Conservation (phyloP, 1,284 basidiomycete genomes). For the Phellopilus nigrolimitatus region DNA sequence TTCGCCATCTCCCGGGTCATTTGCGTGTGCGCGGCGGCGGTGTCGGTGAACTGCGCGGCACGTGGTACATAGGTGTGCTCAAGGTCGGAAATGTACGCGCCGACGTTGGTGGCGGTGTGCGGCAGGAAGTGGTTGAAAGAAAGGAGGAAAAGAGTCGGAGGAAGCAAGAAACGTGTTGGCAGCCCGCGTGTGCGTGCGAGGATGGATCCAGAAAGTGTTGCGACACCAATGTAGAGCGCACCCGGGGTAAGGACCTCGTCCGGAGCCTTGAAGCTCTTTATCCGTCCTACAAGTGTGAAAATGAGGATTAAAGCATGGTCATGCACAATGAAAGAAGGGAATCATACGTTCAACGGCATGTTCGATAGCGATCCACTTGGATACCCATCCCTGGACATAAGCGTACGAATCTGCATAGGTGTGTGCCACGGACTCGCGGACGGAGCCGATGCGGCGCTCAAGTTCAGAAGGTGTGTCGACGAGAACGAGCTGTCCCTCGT, state of each 20-base stretch:
- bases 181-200: constrained; percentile 73
- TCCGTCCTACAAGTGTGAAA: constrained; percentile 47
- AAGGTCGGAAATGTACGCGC: constrained; percentile 58
- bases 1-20: constrained; percentile 53
- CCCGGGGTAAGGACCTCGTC: constrained; percentile 84
- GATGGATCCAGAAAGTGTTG: constrained; percentile 83
- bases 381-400: constrained; percentile 65
- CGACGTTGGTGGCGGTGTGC: constrained; percentile 67
- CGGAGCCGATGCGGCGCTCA: constrained; percentile 65
- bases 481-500: constrained; percentile 58
- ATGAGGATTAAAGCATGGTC: not conserved
- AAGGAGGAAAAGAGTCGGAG: constrained; percentile 61
- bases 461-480: constrained; percentile 69
- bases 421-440: constrained; percentile 51
- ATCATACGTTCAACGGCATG: constrained; percentile 74
- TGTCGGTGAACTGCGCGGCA: constrained; percentile 63
- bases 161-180: constrained; percentile 62
- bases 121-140: constrained; percentile 80
- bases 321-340: not conserved
- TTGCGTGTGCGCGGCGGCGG: constrained; percentile 55
- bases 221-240: constrained; percentile 82
- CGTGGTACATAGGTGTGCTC: constrained; percentile 69
- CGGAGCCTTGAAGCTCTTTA: constrained; percentile 76
- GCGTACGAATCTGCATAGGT: constrained; percentile 53
- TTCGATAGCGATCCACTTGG: constrained; percentile 79